A percentile compares a stretch with the other conserved stretches of the same genome.
Conservation (phyloP, 1,284 basidiomycete genomes). For the Sutorius eximius region DNA sequence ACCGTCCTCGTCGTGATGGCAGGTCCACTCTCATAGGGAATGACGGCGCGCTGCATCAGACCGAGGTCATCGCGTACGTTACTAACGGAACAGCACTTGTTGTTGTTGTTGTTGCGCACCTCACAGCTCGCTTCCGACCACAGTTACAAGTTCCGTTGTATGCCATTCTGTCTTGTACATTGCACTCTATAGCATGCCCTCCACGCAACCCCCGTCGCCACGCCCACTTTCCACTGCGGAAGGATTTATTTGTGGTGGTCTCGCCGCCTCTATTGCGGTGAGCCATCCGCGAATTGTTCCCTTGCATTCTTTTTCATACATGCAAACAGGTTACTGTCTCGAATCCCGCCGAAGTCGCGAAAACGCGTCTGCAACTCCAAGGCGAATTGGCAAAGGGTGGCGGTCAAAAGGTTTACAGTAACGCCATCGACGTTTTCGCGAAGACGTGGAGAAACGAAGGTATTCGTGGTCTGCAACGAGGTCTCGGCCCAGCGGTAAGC, state of each 20-base stretch:
- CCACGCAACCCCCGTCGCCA: slow-evolving; percentile 11
- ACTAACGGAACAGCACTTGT: no score
- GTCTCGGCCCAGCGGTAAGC: slow-evolving; percentile 86
- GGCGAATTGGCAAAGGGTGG: slow-evolving; percentile 85
- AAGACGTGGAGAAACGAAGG: slow-evolving; percentile 95
- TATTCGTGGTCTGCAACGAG: slow-evolving; percentile 86
- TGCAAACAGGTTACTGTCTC: slow-evolving; percentile 70
- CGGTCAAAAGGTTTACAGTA: slow-evolving; percentile 81
- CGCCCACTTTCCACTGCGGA: slow-evolving; percentile 64
- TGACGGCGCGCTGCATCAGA: slow-evolving; percentile 17
- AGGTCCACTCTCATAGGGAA: slow-evolving; percentile 24
- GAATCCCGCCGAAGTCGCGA: slow-evolving; percentile 89
- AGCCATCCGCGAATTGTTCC: not conserved
- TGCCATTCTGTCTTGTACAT: not conserved
- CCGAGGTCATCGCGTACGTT: not conserved
- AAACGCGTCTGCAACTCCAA: slow-evolving; percentile 92
- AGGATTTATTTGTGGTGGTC: slow-evolving; percentile 82
- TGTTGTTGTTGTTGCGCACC: no score
- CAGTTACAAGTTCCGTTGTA: slow-evolving; percentile 6
- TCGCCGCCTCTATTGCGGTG: slow-evolving; percentile 88
- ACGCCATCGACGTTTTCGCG: slow-evolving; percentile 80
- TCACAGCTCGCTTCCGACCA: not conserved
- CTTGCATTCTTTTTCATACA: slow-evolving; percentile 3
- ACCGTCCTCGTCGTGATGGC: slow-evolving; percentile 47
- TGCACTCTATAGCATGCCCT: slow-evolving; percentile 19